Percentiles rank a stretch among this genome's conserved stretches.
These are phyloP conservation scores for Capronia epimyces DNA, from an alignment of 2,329 filamentous ascomycete genomes.

Conservation along the genomic window DNA sequence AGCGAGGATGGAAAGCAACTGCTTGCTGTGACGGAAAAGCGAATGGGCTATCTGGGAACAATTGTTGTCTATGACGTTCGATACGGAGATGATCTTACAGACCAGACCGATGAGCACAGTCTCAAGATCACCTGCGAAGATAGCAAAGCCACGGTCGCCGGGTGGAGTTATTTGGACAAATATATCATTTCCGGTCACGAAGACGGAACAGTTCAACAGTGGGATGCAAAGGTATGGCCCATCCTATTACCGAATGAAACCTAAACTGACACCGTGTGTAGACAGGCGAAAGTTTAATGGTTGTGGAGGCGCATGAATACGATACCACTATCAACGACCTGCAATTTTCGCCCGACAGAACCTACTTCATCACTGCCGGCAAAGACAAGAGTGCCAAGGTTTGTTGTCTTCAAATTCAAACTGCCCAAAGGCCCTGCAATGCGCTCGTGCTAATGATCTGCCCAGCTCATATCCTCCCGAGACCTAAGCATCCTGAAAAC, in stretches of 20 bases:
- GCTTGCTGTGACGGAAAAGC: slow-evolving; percentile 95
- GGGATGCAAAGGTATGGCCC: slow-evolving; percentile 71
- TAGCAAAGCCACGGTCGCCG: slow-evolving; percentile 95
- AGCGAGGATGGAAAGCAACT: slow-evolving; percentile 86
- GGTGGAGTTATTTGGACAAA: slow-evolving; percentile 88
- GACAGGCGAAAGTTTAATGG: slow-evolving; percentile 76
- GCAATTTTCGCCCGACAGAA: slow-evolving; percentile 88
- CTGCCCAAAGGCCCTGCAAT: no score
- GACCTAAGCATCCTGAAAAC: slow-evolving; percentile 91
- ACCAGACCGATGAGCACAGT: slow-evolving; percentile 76
- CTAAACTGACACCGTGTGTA: slow-evolving; percentile 30
- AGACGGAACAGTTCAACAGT: slow-evolving; percentile 85
- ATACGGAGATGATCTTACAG: slow-evolving; percentile 66
- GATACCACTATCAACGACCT: slow-evolving; percentile 81
- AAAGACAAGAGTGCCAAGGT: slow-evolving; percentile 98
- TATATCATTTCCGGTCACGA: slow-evolving; percentile 98
- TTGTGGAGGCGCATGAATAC: slow-evolving; percentile 78
- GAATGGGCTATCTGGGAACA: slow-evolving; percentile 90
- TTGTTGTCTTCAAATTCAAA: slow-evolving; percentile 28
- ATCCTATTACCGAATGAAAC: not conserved
- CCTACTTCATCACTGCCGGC: slow-evolving; percentile 96
- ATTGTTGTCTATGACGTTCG: slow-evolving; percentile 90
- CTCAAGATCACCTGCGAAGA: slow-evolving; percentile 89
- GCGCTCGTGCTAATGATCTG: slow-evolving; percentile 5
- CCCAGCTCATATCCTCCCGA: slow-evolving; percentile 70